Conservation (phyloP, 495 filamentous ascomycete genomes). For the Viridothelium virens region DNA sequence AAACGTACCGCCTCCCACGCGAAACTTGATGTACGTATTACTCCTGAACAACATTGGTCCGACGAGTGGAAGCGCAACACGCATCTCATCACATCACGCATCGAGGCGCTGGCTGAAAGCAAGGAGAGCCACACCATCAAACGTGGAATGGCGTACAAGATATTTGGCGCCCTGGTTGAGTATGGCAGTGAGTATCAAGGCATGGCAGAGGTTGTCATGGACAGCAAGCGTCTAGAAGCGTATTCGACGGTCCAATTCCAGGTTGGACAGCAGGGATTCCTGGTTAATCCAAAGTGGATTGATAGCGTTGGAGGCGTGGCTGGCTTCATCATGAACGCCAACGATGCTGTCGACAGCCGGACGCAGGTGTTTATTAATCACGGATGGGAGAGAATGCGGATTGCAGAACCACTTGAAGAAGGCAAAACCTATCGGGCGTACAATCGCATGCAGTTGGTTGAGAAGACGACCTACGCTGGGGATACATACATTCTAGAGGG, state of each 20-base stretch:
- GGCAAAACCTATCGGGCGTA: conserved; percentile 14
- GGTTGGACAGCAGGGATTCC: conserved; percentile 3
- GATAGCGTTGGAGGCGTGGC: conserved; percentile 22
- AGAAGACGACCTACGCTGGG: conserved; percentile 15
- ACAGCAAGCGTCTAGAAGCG: conserved; percentile 35
- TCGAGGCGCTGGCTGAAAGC: conserved; percentile 11
- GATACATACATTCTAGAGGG: conserved; percentile 17
- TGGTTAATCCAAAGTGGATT: conserved; percentile 18
- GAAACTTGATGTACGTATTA: background rate
- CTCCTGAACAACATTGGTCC: conserved; percentile 10
- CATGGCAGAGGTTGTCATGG: conserved; percentile 18
- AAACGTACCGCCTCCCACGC: too few relatives aligned
- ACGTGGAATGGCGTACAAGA: conserved; percentile 18
- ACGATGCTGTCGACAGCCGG: conserved; percentile 13
- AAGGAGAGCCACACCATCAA: conserved; percentile 13
- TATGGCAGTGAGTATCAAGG: conserved; percentile 18
- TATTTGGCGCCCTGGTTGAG: conserved; percentile 22
- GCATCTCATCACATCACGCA: conserved; percentile 6
- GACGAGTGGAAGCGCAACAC: conserved; percentile 1
- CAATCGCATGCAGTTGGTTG: conserved; percentile 11
- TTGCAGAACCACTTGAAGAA: conserved; percentile 1
- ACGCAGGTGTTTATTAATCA: conserved; percentile 14
- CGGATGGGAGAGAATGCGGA: conserved; percentile 7
- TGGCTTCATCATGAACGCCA: conserved; percentile 24
- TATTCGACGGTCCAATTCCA: conserved; percentile 2